A percentile compares a stretch with the other conserved stretches of the same genome.
Evolutionary conservation across 2,329 filamentous ascomycete genomes (phyloP).

Genomic region (Thermoascus crustaceus): DNA sequence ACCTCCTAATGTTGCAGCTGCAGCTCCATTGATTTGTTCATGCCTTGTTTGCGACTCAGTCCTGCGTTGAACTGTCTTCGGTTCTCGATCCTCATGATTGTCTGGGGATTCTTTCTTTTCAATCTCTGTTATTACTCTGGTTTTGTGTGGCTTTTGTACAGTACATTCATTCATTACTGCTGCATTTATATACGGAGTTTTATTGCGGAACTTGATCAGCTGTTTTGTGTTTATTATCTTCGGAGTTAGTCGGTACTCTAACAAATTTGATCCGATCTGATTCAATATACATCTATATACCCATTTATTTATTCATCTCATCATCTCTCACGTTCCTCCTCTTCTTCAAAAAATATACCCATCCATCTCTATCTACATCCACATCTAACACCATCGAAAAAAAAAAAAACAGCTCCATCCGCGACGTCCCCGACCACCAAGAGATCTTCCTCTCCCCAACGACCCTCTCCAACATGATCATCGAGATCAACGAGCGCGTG

Average conservation of each 20-base stretch:
- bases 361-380: too few relatives aligned
- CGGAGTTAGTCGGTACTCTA: neutral
- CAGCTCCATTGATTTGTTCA: neutral
- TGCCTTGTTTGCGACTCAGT: neutral
- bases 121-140: neutral
- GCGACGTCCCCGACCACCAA: slow-evolving; percentile 54
- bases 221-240: neutral
- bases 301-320: too few relatives aligned
- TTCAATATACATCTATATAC: too few relatives aligned
- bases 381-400: too few relatives aligned
- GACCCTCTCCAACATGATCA: slow-evolving; percentile 77
- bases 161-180: neutral
- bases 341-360: too few relatives aligned
- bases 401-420: slow-evolving; percentile 19
- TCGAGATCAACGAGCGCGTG: slow-evolving; percentile 83
- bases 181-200: neutral
- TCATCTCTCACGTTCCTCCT: too few relatives aligned
- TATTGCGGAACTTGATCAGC: too few relatives aligned
- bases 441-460: slow-evolving; percentile 82
- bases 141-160: neutral
- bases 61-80: neutral
- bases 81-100: neutral
- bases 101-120: neutral
- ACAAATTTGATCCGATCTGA: neutral
- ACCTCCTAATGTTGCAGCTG: neutral